A percentile compares a stretch with the other conserved stretches of the same genome.
These are phyloP conservation scores for Trichoderma erinaceum DNA, from an alignment of 495 filamentous ascomycete species.

Conservation along the genomic window DNA sequence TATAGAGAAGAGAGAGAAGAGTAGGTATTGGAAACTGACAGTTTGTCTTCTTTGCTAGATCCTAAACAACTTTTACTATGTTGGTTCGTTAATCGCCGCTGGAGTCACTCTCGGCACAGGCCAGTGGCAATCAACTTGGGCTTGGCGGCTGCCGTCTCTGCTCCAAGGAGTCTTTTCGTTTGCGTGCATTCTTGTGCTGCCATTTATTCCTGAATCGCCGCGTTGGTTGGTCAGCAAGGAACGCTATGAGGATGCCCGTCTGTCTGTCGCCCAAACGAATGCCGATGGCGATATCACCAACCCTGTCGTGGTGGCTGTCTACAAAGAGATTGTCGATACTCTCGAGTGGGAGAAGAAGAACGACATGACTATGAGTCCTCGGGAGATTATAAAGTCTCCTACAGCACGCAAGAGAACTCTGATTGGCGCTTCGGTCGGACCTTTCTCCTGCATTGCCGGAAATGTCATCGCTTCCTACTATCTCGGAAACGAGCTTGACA, in stretches of 20 bases:
- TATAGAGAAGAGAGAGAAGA: background rate
- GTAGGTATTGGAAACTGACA: background rate
- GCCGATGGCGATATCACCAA: constrained; percentile 35
- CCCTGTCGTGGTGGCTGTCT: constrained; percentile 38
- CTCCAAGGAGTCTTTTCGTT: constrained; percentile 49
- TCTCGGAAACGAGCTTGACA: constrained; percentile 38
- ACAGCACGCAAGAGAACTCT: constrained; percentile 38
- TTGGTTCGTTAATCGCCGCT: constrained; percentile 43
- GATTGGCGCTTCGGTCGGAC: constrained; percentile 37
- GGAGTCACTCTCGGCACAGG: constrained; percentile 49
- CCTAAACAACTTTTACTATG: constrained; percentile 48
- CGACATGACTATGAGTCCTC: constrained; percentile 34
- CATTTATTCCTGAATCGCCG: constrained; percentile 51
- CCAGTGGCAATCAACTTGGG: constrained; percentile 42
- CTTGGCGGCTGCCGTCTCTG: constrained; percentile 51
- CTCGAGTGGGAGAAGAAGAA: constrained; percentile 43
- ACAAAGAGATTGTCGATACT: constrained; percentile 38
- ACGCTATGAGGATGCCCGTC: constrained; percentile 26
- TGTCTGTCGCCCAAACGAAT: constrained; percentile 43
- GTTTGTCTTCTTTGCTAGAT: constrained; percentile 21
- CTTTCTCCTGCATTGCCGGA: constrained; percentile 45
- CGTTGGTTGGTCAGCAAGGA: constrained; percentile 43
- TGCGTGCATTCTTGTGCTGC: constrained; percentile 46
- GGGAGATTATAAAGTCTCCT: constrained; percentile 37
- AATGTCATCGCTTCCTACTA: constrained; percentile 49